Conservation (phyloP, 139 green algal genomes). For the Chlorella vulgaris region DNA sequence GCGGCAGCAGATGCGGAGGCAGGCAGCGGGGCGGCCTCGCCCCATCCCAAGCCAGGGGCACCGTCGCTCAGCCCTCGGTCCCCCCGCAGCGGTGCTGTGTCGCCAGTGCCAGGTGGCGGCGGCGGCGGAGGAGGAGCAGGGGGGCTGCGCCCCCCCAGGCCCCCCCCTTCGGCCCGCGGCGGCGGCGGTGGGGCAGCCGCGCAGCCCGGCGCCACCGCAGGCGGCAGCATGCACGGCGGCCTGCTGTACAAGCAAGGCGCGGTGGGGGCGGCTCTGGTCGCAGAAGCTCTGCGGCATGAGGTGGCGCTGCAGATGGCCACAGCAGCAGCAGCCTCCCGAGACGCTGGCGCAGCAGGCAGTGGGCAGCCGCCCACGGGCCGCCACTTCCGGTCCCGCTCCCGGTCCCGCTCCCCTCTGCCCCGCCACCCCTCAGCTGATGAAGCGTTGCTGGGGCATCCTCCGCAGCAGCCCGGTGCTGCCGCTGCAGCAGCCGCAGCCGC, state of each 20-base stretch:
- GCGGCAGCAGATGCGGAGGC: neutral
- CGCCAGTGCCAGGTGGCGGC: neutral
- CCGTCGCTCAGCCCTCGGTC: neutral
- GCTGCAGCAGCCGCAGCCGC: neutral
- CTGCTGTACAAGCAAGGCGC: constrained; percentile 1
- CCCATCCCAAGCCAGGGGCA: neutral
- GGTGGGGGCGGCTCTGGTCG: constrained; percentile 1
- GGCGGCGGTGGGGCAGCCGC: neutral
- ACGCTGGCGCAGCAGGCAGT: neutral
- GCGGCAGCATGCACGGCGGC: constrained; percentile 11
- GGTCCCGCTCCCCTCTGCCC: constrained; percentile 19
- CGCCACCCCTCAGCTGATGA: neutral
- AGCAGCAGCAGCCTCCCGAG: neutral
- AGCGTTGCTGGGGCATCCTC: too few relatives aligned
- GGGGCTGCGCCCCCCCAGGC: neutral
- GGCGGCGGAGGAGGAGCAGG: too few relatives aligned
- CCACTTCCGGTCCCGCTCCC: neutral
- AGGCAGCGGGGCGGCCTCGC: neutral
- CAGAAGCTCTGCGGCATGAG: constrained; percentile 11
- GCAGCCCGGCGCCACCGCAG: too few relatives aligned
- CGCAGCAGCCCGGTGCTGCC: too few relatives aligned
- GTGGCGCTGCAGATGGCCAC: constrained; percentile 4
- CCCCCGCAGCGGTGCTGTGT: neutral
- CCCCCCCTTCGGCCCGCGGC: too few relatives aligned
- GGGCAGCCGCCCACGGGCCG: neutral